Base-by-base conservation (phyloP, 345 rosid genomes). In the Gossypium australe region DNA sequence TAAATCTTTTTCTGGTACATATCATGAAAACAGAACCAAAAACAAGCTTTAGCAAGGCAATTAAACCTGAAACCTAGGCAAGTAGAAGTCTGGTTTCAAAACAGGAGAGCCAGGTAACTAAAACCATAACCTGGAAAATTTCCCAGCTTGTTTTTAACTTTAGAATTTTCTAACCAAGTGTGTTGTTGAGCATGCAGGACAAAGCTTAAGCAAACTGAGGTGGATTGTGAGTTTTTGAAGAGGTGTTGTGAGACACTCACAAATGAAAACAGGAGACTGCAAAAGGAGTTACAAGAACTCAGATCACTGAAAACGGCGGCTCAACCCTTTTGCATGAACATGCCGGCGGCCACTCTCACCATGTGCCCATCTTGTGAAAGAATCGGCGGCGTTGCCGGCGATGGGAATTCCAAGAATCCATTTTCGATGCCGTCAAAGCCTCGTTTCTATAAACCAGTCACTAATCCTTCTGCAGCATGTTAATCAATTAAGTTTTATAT, bases 61-160 rank as follows among this genome's bases (percentile, higher is more conserved):
- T 80, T 95, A 65, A 91, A 84, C 84, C 89, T 95, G 72, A 87
- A 96, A 70, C 91, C 99, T 18, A 89, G 99, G 76, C 99, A 95
- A 76, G 98, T 95, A 16, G 99, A 95, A 85, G 99, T 95, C 1
- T 95, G 99, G 99, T 95, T 95, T 77, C 99, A 95, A 74, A 95
- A 95, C 82, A 87, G 99, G 56, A 89, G 99, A 88, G 99, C 98
- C 78, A 93, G 99, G 99, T 93, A 82, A 24, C 25, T 59, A 12
- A 75, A 4, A 57, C 27, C 13, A 34, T 11, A 22, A 20, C 3
- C 16, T n/a, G 2, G 27, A 13, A 49, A 59, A 61, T 70, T 55
- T 49, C 41, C 41, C 41, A 34, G 41, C 41, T 34, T 22, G 10
- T 2, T 4, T 62, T 41, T 61, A 3, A 22, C 24, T 3, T 45